phyloP scores from a whole-genome alignment of 2,329 filamentous ascomycete genomes.

The Rachicladosporium sp. region DNA sequence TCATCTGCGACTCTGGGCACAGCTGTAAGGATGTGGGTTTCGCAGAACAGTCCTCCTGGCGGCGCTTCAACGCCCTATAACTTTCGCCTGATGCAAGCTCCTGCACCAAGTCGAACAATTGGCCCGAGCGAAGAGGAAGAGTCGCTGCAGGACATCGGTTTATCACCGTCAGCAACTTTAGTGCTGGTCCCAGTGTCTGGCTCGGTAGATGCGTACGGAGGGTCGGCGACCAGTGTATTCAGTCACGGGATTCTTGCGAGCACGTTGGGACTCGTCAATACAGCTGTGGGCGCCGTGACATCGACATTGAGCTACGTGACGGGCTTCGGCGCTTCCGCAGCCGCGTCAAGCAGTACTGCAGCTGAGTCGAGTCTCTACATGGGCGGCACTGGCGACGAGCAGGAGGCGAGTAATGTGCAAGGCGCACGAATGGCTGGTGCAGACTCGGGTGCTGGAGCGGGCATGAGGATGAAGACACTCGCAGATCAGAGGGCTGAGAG shows the following conservation, averaged over 20 bases:
- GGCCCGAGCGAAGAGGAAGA: conserved; percentile 62
- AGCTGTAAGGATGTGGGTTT: conserved; percentile 68
- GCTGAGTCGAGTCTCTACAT: conserved; percentile 10
- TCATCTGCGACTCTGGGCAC: conserved; percentile 46
- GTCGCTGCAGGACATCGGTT: conserved; percentile 54
- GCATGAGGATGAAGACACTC: conserved; percentile 32
- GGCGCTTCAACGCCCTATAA: conserved; percentile 48
- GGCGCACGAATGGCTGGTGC: conserved; percentile 12
- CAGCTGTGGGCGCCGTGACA: conserved; percentile 22
- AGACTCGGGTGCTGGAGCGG: conserved; percentile 8
- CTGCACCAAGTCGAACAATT: conserved; percentile 62
- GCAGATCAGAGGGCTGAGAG: conserved; percentile 30
- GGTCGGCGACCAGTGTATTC: conserved; percentile 19
- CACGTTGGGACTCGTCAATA: conserved; percentile 24
- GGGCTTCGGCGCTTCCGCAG: conserved; percentile 7
- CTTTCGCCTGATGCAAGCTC: conserved; percentile 74
- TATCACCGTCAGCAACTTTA: conserved; percentile 69
- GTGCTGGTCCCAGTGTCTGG: conserved; percentile 62
- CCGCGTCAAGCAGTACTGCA: too few relatives aligned
- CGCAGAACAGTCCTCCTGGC: conserved; percentile 40
- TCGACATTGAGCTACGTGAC: conserved; percentile 19
- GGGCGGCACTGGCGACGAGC: conserved; percentile 14
- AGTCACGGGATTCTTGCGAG: conserved; percentile 19
- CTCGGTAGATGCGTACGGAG: conserved; percentile 47
- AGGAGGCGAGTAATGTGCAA: conserved; percentile 10